Conservation (phyloP, 108 stramenopile genomes). For the Nitzschia inconspicua region DNA sequence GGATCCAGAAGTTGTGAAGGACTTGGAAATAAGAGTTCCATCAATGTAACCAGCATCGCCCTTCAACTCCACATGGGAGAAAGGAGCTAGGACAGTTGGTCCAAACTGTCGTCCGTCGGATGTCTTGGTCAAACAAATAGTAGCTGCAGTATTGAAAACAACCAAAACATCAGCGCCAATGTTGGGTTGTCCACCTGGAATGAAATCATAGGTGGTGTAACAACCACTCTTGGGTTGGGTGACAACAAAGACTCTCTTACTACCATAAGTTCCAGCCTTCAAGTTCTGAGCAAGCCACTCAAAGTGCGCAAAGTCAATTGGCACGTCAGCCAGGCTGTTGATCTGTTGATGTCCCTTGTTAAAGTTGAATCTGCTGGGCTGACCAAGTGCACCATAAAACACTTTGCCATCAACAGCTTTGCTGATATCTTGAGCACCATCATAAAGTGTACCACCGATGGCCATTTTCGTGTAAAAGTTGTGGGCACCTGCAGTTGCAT, state of each 20-base stretch:
- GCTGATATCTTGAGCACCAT: neutral
- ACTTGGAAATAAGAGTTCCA: slow-evolving; percentile 10
- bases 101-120: slow-evolving; percentile 12
- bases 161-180: slow-evolving; percentile 5
- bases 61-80: slow-evolving; percentile 14
- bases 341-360: neutral
- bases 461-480: neutral
- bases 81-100: slow-evolving; percentile 20
- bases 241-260: slow-evolving; percentile 2
- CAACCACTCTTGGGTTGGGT: neutral
- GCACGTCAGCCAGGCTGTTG: neutral
- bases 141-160: slow-evolving; percentile 11
- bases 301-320: neutral
- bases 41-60: slow-evolving; percentile 5
- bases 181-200: neutral
- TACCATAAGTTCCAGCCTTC: neutral
- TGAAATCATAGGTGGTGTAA: neutral
- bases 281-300: neutral
- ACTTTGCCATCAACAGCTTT: neutral
- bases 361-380: neutral
- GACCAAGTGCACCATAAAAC: neutral
- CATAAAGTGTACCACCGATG: neutral
- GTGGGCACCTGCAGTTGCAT: slow-evolving; percentile 4
- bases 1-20: neutral
- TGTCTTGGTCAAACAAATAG: slow-evolving; percentile 3